Conservation (phyloP, 2,329 filamentous ascomycete genomes). For the Grosmannia penicillata region DNA sequence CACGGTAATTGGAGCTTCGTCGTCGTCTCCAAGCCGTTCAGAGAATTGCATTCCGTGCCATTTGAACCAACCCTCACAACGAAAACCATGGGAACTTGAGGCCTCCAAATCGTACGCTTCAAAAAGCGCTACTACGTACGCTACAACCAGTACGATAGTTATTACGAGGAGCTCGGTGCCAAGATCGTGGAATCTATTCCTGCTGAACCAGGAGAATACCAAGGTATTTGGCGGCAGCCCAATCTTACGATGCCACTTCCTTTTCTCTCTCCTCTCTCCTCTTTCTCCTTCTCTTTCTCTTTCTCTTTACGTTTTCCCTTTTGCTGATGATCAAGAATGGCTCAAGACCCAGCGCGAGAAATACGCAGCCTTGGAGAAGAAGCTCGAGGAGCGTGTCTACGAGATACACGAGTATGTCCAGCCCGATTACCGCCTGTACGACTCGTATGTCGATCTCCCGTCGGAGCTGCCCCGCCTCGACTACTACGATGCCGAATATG, state of each 20-base stretch:
- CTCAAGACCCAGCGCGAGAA: not conserved
- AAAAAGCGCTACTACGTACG: conserved; percentile 1
- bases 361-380: not conserved
- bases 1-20: no score
- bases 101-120: not conserved
- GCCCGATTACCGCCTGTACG: not conserved
- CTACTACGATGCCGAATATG: not conserved
- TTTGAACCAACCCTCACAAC: no score
- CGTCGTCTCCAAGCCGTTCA: no score
- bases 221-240: not conserved
- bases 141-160: not conserved
- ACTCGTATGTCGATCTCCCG: not conserved
- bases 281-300: no score
- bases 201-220: not conserved
- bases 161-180: not conserved
- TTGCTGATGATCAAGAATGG: no score
- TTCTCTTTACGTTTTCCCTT: no score
- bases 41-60: no score
- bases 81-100: not conserved
- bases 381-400: not conserved
- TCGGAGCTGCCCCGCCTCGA: not conserved
- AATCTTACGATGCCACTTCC: not conserved
- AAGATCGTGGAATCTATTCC: not conserved
- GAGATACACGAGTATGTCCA: not conserved
- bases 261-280: not conserved